Percentiles rank a stretch among this genome's conserved stretches.
These are phyloP conservation scores for Craspedostauros australis DNA, from an alignment of 108 stramenopile genomes.

Conservation along the genomic window DNA sequence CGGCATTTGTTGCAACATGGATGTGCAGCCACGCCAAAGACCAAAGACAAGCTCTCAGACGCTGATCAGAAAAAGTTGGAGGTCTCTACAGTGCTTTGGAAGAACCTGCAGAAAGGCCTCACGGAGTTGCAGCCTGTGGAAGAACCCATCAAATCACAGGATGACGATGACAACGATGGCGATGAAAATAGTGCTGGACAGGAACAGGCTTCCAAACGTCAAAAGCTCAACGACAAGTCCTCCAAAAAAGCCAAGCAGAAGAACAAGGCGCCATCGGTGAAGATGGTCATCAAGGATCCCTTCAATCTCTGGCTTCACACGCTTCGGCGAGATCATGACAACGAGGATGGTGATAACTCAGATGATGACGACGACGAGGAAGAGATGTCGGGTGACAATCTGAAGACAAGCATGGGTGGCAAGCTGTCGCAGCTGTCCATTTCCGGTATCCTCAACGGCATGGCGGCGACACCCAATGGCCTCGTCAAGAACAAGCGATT, in stretches of 20 bases:
- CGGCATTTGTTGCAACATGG: too few species aligned
- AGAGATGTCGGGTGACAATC: conserved; percentile 19
- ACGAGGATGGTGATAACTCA: background rate
- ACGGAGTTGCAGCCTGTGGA: conserved; percentile 11
- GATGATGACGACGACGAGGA: conserved; percentile 23
- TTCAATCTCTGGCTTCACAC: conserved; percentile 25
- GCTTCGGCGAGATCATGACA: conserved; percentile 6
- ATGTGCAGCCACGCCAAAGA: too few species aligned
- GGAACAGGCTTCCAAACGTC: conserved; percentile 2
- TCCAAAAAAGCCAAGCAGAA: conserved; percentile 1
- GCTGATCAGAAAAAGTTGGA: too few species aligned
- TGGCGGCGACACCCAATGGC: conserved; percentile 49
- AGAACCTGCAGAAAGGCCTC: too few species aligned
- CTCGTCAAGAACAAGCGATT: conserved; percentile 33
- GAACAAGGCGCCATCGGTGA: conserved; percentile 9
- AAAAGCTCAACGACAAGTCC: background rate
- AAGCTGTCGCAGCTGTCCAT: conserved; percentile 57
- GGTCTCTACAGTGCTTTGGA: too few species aligned
- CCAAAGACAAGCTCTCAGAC: too few species aligned
- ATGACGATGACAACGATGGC: conserved; percentile 4
- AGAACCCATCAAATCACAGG: conserved; percentile 7
- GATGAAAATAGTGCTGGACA: background rate
- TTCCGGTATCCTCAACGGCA: conserved; percentile 70
- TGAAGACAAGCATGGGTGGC: conserved; percentile 36
- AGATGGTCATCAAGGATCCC: conserved; percentile 17